A percentile compares a stretch with the other conserved stretches of the same genome.
Conservation (phyloP, 1,139 yeast species). For the Suhomyces coccinellae region DNA sequence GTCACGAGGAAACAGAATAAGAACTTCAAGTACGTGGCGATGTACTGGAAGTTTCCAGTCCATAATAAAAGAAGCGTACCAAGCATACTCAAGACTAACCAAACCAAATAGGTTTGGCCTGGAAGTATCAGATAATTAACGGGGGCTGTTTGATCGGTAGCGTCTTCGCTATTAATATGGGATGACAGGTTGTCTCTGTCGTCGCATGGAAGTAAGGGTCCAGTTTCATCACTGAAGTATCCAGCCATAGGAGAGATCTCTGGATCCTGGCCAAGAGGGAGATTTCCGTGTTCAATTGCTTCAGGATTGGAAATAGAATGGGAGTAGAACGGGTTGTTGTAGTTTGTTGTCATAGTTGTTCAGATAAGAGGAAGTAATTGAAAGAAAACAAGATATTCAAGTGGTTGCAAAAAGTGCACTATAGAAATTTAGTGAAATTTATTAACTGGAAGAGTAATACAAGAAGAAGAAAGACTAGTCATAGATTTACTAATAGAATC, state of each 20-base stretch:
- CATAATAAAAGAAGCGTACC: background rate
- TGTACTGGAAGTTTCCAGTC: conserved; percentile 1
- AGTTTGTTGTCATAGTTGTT: background rate
- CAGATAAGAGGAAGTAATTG: background rate
- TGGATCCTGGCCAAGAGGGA: too few species aligned
- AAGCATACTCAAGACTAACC: background rate
- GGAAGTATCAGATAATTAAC: background rate
- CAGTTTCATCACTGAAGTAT: background rate
- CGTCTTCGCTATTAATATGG: background rate
- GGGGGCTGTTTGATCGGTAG: background rate
- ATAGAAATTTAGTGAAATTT: too few species aligned
- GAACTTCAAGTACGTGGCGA: background rate
- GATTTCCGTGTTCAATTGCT: background rate
- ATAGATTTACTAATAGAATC: too few species aligned
- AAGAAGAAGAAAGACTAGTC: too few species aligned
- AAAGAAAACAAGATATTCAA: background rate
- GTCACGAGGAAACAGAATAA: conserved; percentile 1
- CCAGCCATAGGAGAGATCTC: background rate
- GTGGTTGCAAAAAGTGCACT: background rate
- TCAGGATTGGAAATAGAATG: background rate
- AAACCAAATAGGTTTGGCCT: background rate
- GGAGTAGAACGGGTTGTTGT: background rate
- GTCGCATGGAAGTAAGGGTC: too few species aligned
- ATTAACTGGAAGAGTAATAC: too few species aligned
- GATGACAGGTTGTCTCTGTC: too few species aligned